phyloP scores from a whole-genome alignment of 2,329 filamentous ascomycete species.

The Fusarium tjaetaba region DNA sequence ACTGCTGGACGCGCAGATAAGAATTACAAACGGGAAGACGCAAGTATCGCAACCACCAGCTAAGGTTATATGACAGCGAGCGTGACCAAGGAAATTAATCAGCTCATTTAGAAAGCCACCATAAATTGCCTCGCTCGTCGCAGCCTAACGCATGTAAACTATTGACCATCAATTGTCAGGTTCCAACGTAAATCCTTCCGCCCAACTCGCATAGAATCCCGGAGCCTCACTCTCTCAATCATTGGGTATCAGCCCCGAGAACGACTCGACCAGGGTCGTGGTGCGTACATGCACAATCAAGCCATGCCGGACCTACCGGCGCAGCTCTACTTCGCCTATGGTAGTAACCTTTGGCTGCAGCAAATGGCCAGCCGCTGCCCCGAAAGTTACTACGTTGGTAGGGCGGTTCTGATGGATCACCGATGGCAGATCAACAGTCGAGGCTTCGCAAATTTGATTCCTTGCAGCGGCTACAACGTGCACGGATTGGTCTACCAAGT shows the following conservation, averaged over 20 bases:
- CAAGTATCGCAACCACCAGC: background rate
- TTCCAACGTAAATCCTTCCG: background rate
- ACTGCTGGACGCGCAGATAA: background rate
- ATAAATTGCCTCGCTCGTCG: background rate
- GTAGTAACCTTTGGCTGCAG: background rate
- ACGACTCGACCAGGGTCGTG: background rate
- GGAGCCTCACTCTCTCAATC: background rate
- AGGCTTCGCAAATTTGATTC: background rate
- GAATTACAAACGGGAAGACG: background rate
- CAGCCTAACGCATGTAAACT: background rate
- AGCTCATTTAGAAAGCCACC: background rate
- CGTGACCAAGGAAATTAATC: background rate
- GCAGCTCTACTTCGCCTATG: background rate
- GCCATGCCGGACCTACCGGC: background rate
- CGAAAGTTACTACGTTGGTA: background rate
- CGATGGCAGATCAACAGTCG: background rate
- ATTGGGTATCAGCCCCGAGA: background rate
- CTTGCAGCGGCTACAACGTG: background rate
- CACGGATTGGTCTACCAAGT: background rate
- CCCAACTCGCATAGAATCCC: background rate
- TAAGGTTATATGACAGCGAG: background rate
- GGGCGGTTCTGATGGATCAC: background rate
- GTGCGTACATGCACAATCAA: background rate
- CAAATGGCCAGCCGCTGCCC: background rate
- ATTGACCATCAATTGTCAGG: background rate